Evolutionary conservation across 441 rosid species (phyloP).

Genomic region (Aleurites moluccanus): DNA sequence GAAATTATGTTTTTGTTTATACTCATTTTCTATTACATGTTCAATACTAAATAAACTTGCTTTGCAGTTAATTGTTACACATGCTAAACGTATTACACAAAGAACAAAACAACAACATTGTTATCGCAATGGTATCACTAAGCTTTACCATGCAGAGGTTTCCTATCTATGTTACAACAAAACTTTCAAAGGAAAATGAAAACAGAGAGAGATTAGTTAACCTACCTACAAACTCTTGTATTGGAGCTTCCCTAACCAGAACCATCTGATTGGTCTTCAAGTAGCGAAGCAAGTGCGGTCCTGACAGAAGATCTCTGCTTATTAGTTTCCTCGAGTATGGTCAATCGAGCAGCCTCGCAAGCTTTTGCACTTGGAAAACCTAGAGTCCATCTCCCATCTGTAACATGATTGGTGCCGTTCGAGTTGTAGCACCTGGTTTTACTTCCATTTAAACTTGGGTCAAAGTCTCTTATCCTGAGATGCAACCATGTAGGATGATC

Average conservation of each 20-base stretch:
- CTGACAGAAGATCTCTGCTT: slow-evolving; percentile 48
- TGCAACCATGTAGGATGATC: slow-evolving; percentile 68
- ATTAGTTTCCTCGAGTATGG: slow-evolving; percentile 43
- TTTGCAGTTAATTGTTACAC: not conserved
- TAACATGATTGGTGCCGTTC: slow-evolving; percentile 27
- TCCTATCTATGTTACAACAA: slow-evolving; percentile 17
- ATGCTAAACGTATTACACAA: not conserved
- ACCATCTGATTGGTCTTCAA: slow-evolving; percentile 28
- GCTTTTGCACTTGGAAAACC: slow-evolving; percentile 55
- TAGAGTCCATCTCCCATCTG: slow-evolving; percentile 68
- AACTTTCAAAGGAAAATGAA: not conserved
- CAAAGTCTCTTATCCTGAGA: slow-evolving; percentile 59
- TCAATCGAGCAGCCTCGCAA: slow-evolving; percentile 47
- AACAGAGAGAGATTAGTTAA: slow-evolving; percentile 11
- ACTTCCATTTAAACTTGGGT: slow-evolving; percentile 40
- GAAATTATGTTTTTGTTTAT: not conserved
- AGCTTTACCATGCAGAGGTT: not conserved
- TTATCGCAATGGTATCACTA: not conserved
- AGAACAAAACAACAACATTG: not conserved
- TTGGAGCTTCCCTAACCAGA: slow-evolving; percentile 27
- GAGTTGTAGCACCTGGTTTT: slow-evolving; percentile 29
- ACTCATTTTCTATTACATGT: not conserved
- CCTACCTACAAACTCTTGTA: slow-evolving; percentile 25
- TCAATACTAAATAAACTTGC: not conserved
- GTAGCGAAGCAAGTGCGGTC: slow-evolving; percentile 39